phyloP scores from a whole-genome alignment of 2,329 filamentous ascomycete genomes.

The Boeremia lycopersici region DNA sequence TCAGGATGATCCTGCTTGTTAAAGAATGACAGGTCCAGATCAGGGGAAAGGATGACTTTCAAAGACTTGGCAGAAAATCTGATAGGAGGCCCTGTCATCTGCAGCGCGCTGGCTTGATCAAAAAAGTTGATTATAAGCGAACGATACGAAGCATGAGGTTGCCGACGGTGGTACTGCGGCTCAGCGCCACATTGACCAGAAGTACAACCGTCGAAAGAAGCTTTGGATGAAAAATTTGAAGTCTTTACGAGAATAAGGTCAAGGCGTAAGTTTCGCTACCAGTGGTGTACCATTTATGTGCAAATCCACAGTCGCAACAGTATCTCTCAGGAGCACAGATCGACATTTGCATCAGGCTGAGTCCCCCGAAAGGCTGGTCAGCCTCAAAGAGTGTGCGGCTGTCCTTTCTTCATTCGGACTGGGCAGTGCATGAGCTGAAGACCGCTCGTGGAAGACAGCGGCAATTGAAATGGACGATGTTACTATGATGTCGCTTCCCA shows the following conservation, averaged over 20 bases:
- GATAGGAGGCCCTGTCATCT: conserved; percentile 1
- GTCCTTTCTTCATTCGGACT: background rate
- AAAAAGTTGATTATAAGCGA: conserved; percentile 4
- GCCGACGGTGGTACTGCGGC: background rate
- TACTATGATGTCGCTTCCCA: background rate
- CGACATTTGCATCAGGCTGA: background rate
- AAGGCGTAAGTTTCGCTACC: background rate
- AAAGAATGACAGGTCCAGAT: background rate
- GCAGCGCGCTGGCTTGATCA: background rate
- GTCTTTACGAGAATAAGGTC: background rate
- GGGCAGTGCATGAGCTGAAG: conserved; percentile 8
- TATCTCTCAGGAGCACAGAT: background rate
- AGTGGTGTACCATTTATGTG: background rate
- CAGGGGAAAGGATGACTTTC: background rate
- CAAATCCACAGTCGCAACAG: background rate
- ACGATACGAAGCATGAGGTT: conserved; percentile 1
- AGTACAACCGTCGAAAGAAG: background rate
- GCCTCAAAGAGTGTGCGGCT: background rate
- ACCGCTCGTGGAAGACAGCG: background rate
- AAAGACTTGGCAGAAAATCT: background rate
- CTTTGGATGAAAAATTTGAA: background rate
- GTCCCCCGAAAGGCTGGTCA: background rate
- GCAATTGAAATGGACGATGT: background rate
- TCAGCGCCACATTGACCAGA: background rate
- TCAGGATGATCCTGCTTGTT: background rate